Conservation (phyloP, 1,284 basidiomycete species). For the Apiotrichum akiyoshidainum region DNA sequence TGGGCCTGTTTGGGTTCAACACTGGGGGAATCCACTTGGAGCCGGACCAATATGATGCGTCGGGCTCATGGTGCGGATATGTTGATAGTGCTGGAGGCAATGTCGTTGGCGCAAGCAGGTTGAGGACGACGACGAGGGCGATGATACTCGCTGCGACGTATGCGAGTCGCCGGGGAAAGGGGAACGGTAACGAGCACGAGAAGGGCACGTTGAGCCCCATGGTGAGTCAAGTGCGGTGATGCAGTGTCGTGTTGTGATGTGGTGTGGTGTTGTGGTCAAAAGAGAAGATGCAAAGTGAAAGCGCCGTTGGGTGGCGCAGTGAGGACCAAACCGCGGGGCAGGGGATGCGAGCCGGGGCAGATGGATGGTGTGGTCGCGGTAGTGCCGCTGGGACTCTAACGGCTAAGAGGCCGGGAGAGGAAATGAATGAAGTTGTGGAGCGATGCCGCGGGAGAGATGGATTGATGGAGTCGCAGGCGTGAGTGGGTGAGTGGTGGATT, state of each 20-base stretch:
- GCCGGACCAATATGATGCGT: conserved; percentile 37
- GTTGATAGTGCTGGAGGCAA: conserved; percentile 39
- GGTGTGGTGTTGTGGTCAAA: background rate
- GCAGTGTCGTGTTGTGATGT: background rate
- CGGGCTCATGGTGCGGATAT: conserved; percentile 36
- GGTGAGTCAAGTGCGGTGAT: background rate
- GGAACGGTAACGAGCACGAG: conserved; percentile 26
- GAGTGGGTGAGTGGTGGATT: too few species aligned
- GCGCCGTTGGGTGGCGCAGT: too few species aligned
- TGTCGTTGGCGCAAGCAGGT: conserved; percentile 38
- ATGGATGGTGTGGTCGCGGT: too few species aligned
- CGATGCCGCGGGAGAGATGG: too few species aligned
- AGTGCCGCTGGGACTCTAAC: too few species aligned
- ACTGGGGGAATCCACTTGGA: conserved; percentile 47
- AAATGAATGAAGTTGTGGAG: too few species aligned
- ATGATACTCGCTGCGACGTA: conserved; percentile 27
- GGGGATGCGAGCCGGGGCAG: too few species aligned
- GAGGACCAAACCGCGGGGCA: too few species aligned
- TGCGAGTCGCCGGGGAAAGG: conserved; percentile 20
- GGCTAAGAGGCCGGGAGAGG: too few species aligned
- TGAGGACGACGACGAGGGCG: conserved; percentile 38
- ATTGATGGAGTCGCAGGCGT: too few species aligned
- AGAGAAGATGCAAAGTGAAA: background rate
- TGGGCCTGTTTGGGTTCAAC: conserved; percentile 30
- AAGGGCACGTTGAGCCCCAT: conserved; percentile 5